Base-by-base conservation (phyloP, 106 monocot genomes). In the Cymbidium sinense region DNA sequence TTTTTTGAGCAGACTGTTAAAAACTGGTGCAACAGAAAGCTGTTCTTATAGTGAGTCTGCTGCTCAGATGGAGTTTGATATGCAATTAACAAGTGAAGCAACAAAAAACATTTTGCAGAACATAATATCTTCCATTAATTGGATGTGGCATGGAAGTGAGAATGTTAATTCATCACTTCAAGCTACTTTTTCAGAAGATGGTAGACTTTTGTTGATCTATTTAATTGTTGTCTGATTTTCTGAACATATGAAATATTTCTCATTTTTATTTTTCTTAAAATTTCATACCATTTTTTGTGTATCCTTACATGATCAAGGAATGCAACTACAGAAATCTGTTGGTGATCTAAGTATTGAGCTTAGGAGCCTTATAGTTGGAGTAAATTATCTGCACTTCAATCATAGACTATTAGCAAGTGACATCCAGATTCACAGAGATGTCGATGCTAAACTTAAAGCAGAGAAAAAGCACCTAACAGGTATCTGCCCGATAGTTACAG, bases 11-110 rank as follows among this genome's bases (percentile, higher is more conserved):
- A 91, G 88, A 70, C 83, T 90, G 6, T 50, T 92, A 18, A 82
- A 94, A 84, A 86, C 84, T 34, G 90, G 87, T 44, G 90, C 88
- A 8, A 86, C 90, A 75, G 85, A 90, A 81, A 87, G 88, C 82
- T 86, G 76, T 33, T 86, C 81, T 41, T 83, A 47, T 77, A 52
- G 50, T 75, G 35, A 50, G 13, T 67, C 84, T 25, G 7, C 67
- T 70, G 73, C 50, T 65, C 70, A 77, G 25, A 77, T 71, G 29
- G 76, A 86, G 72, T 62, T 75, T 81, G 54, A 77, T 77, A 44
- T 35, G 34, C 43, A 33, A 29, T 79, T 36, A 19, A 47, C 74
- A 64, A 83, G 80, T 43, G 54, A 19, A 44, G 75, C 70, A 39
- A 76, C 81, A 37, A 78, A 64, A 74, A 75, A 82, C 64, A 77